phyloP scores from a whole-genome alignment of 2,329 filamentous ascomycete genomes.

The Apiospora rasikravindrae region DNA sequence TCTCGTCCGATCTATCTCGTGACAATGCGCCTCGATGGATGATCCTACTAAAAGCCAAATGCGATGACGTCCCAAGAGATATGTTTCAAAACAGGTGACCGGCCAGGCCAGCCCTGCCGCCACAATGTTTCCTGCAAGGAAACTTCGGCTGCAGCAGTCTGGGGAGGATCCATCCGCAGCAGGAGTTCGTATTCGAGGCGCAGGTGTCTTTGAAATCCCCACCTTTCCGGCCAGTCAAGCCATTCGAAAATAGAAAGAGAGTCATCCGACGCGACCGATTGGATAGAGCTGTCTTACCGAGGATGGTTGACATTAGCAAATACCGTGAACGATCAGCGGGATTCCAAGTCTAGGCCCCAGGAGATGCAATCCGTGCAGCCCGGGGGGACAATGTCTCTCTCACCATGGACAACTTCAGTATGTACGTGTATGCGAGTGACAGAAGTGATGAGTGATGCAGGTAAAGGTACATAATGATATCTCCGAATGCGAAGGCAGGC shows the following conservation, averaged over 20 bases:
- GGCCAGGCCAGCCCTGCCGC: neutral
- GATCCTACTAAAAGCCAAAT: neutral
- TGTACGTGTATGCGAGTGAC: neutral
- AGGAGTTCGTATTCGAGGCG: slow-evolving; percentile 13
- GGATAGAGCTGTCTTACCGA: slow-evolving; percentile 1
- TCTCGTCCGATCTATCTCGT: neutral
- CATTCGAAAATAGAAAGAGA: slow-evolving; percentile 7
- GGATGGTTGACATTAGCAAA: neutral
- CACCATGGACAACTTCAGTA: neutral
- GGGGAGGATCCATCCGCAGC: neutral
- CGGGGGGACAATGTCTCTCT: neutral
- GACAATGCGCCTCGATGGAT: neutral
- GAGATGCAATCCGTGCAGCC: neutral
- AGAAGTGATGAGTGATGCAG: neutral
- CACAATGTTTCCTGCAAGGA: neutral
- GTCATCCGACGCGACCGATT: slow-evolving; percentile 9
- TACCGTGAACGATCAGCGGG: slow-evolving; percentile 1
- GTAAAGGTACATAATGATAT: neutral
- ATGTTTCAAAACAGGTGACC: neutral
- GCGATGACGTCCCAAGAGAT: neutral
- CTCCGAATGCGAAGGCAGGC: neutral
- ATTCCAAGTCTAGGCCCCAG: slow-evolving; percentile 2
- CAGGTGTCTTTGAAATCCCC: slow-evolving; percentile 1
- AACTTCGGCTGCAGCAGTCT: neutral
- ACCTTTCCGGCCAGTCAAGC: neutral